Base-by-base conservation (phyloP, 2,329 filamentous ascomycete species). In the Arthrobotrys sinensis region DNA sequence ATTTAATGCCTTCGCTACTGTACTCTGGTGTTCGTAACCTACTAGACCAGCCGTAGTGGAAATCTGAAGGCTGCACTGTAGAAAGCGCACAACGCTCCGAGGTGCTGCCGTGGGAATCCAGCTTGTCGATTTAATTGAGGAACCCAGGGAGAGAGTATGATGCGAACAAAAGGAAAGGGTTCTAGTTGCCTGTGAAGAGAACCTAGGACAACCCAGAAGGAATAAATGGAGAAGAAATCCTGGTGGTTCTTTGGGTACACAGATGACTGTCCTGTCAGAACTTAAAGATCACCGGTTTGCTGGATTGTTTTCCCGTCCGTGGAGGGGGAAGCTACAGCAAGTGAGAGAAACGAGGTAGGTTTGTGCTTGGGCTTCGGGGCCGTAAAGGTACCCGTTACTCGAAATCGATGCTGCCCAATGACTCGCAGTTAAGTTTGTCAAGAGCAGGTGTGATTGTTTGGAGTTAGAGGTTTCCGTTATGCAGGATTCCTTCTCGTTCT, bases 21-120 rank as follows among this genome's bases (percentile, higher is more conserved):
- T 69, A 72, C 28, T 78, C 75, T 78, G 75, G 75, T 53, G 75
- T 78, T 63, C 75, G 67, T 63, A 68, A 57, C 63, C 75, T 66
- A 24, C 67, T 43, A 50, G 67, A 69, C 75, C 75, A 78, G 53
- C 53, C 50, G 46, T 71, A 65, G 28, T 57, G 52, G 48, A 46
- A 65, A 53, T 72, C 63, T 46, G 46, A 62, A 43, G 75, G 75
- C 75, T 78, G 75, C 67, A 72, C 60, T 67, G 67, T 69, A 60
- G 67, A 78, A 78, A 78, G 75, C 75, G 75, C 75, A 72, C 67
- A 72, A 78, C 75, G 75, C 75, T 78, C 75, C 63, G 75, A 67
- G 67, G 67, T 67, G 21, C 60, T 60, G 60, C 62, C 75, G 75
- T 78, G 75, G 67, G 75, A 78, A 78, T 78, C 75, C 75, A 78